Percentiles rank a stretch among this genome's conserved stretches.
Evolutionary conservation across 2,329 filamentous ascomycete species (phyloP).

Genomic region (Endothia cerciana): DNA sequence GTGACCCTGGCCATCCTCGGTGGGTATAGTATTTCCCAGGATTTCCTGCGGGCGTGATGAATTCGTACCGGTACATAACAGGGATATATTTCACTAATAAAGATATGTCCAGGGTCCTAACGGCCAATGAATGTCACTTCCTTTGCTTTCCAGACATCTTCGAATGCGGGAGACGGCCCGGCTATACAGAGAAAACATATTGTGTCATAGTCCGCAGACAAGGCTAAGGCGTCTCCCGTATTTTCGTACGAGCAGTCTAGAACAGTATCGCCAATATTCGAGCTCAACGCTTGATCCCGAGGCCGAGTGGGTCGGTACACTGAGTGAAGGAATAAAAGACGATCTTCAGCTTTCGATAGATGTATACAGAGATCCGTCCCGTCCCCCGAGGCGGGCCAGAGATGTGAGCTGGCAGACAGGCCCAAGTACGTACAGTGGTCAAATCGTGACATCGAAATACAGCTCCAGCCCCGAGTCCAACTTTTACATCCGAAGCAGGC

Average conservation of each 20-base stretch:
- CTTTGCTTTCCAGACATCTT: background rate
- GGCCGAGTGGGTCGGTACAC: background rate
- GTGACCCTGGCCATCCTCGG: background rate
- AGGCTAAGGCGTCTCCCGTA: background rate
- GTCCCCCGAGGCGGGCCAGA: background rate
- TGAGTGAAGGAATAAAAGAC: background rate
- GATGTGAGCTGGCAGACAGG: background rate
- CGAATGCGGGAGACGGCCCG: background rate
- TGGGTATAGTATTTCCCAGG: background rate
- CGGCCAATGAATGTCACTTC: background rate
- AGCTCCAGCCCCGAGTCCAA: background rate
- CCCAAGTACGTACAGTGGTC: background rate
- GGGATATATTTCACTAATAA: background rate
- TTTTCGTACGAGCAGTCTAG: background rate
- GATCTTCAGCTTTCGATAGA: background rate
- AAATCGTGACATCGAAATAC: background rate
- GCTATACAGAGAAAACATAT: background rate
- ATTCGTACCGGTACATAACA: slow-evolving; percentile 1
- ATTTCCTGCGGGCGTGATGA: background rate
- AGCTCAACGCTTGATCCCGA: background rate
- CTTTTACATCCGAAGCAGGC: background rate
- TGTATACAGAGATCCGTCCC: background rate
- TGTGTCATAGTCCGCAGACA: background rate
- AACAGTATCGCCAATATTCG: background rate
- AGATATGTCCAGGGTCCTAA: background rate